Percentiles rank a stretch among this genome's conserved stretches.
phyloP scores from a whole-genome alignment of 495 filamentous ascomycete species.

The Daldinia concentrica region DNA sequence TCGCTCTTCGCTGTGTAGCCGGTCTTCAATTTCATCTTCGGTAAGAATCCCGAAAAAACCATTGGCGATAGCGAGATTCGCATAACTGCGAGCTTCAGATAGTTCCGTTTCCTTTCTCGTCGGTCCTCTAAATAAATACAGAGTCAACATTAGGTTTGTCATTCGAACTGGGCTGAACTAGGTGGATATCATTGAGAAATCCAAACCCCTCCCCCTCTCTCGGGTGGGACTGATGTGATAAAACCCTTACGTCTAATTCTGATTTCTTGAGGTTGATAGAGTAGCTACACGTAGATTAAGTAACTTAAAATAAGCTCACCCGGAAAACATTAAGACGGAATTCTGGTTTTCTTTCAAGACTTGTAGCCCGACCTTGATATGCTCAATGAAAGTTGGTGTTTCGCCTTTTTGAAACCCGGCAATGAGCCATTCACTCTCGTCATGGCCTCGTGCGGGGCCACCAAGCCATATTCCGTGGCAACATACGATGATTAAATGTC shows the following conservation, averaged over 20 bases:
- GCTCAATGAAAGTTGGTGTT: constrained; percentile 74
- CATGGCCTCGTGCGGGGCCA: constrained; percentile 64
- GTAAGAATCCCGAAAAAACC: constrained; percentile 48
- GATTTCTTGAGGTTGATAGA: neutral
- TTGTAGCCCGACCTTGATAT: constrained; percentile 71
- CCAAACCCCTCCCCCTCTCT: no score
- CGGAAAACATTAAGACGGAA: constrained; percentile 71
- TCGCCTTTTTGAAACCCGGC: constrained; percentile 77
- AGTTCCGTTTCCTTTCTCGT: constrained; percentile 65
- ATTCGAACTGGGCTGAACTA: neutral
- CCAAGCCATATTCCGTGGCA: constrained; percentile 83
- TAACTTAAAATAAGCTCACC: constrained; percentile 56
- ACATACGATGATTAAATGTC: constrained; percentile 76
- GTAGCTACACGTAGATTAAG: neutral
- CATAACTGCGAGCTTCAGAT: constrained; percentile 75
- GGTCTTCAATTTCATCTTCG: constrained; percentile 16
- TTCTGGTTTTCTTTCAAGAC: constrained; percentile 51
- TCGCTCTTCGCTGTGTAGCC: constrained; percentile 59
- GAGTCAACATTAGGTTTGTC: neutral
- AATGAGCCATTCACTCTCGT: constrained; percentile 77
- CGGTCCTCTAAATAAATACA: constrained; percentile 59
- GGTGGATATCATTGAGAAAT: neutral
- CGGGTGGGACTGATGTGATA: neutral
- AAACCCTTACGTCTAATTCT: neutral
- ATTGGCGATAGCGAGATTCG: constrained; percentile 58